These are phyloP conservation scores for Hericium erinaceus DNA, from an alignment of 768 basidiomycete species.

Conservation along the genomic window DNA sequence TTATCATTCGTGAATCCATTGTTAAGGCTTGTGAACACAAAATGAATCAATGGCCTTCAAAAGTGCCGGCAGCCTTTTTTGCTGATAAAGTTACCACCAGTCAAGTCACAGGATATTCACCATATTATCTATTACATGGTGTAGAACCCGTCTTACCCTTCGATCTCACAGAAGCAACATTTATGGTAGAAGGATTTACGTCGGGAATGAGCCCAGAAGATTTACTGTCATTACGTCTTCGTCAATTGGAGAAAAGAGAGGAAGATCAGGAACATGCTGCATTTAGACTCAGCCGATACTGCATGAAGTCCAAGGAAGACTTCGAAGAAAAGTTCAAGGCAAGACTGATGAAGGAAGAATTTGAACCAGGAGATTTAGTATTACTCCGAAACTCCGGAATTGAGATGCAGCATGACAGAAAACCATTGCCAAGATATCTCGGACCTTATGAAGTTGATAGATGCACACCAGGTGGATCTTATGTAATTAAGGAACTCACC, in stretches of 20 bases:
- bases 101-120: background rate
- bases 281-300: background rate
- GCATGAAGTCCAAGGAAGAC: background rate
- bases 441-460: too few species aligned
- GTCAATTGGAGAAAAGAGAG: background rate
- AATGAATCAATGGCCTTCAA: background rate
- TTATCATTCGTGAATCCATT: background rate
- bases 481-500: too few species aligned
- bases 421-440: too few species aligned
- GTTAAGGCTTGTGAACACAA: background rate
- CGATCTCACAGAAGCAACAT: too few species aligned
- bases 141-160: too few species aligned
- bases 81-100: background rate
- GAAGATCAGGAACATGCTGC: background rate
- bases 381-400: too few species aligned
- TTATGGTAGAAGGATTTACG: background rate
- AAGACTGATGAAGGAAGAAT: too few species aligned
- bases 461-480: too few species aligned
- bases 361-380: too few species aligned
- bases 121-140: too few species aligned
- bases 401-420: too few species aligned
- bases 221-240: background rate
- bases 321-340: too few species aligned
- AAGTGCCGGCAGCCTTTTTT: background rate
- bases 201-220: background rate